These are phyloP conservation scores for Aspergillus panamensis DNA, from an alignment of 495 filamentous ascomycete species.

Conservation along the genomic window DNA sequence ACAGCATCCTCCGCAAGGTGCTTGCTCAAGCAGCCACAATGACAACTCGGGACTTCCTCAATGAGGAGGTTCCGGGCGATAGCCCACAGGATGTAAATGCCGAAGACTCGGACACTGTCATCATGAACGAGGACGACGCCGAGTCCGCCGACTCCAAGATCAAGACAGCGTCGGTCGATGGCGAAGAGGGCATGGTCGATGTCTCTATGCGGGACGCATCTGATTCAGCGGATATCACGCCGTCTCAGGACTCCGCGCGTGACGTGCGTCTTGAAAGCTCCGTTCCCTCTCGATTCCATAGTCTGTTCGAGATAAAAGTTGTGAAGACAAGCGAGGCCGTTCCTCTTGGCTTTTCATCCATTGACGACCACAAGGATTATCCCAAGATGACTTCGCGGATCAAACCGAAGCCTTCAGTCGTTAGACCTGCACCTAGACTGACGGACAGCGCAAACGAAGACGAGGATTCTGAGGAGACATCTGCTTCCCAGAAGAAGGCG, in stretches of 20 bases:
- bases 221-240: conserved; percentile 28
- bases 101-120: conserved; percentile 69
- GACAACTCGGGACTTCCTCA: conserved; percentile 60
- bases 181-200: conserved; percentile 88
- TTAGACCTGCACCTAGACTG: not conserved
- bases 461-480: not conserved
- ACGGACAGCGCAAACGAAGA: not conserved
- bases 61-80: conserved; percentile 39
- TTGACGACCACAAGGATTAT: conserved; percentile 54
- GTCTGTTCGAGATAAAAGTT: conserved; percentile 67
- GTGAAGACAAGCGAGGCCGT: conserved; percentile 51
- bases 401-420: conserved; percentile 12
- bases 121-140: conserved; percentile 69
- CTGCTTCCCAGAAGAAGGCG: not conserved
- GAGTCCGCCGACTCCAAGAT: conserved; percentile 68
- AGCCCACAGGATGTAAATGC: conserved; percentile 29
- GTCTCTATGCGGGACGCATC: conserved; percentile 73
- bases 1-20: conserved; percentile 60
- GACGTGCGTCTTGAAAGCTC: conserved; percentile 37
- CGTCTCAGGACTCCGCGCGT: conserved; percentile 17
- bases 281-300: conserved; percentile 55
- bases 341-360: conserved; percentile 59
- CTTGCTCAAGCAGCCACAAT: conserved; percentile 53
- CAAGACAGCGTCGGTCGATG: conserved; percentile 72
- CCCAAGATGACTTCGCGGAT: conserved; percentile 55